These are phyloP conservation scores for Zymoseptoria passerinii DNA, from an alignment of 2,329 filamentous ascomycete genomes.

Conservation along the genomic window DNA sequence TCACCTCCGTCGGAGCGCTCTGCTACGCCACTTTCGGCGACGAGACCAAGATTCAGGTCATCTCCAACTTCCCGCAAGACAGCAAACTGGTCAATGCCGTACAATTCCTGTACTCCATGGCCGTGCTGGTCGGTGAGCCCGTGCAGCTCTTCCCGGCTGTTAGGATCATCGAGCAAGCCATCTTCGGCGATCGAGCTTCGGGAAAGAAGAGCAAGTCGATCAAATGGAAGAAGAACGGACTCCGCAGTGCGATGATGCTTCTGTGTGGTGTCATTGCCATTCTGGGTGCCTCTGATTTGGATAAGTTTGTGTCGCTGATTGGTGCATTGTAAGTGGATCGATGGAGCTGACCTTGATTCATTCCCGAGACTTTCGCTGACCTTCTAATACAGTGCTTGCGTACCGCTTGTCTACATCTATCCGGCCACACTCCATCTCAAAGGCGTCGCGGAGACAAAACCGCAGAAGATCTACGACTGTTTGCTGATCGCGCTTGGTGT, in stretches of 20 bases:
- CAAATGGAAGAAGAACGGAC: slow-evolving; percentile 70
- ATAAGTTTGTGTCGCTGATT: slow-evolving; percentile 67
- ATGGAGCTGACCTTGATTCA: neutral
- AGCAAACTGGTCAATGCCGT: slow-evolving; percentile 67
- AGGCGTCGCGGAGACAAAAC: slow-evolving; percentile 51
- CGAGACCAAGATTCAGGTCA: slow-evolving; percentile 62
- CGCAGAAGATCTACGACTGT: slow-evolving; percentile 52
- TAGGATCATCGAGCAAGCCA: slow-evolving; percentile 59
- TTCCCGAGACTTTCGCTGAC: neutral
- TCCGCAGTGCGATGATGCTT: slow-evolving; percentile 50
- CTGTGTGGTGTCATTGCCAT: slow-evolving; percentile 55
- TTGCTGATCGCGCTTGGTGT: slow-evolving; percentile 55
- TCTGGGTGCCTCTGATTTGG: slow-evolving; percentile 58
- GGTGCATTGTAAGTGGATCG: slow-evolving; percentile 45
- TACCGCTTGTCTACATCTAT: slow-evolving; percentile 70
- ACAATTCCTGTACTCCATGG: slow-evolving; percentile 65
- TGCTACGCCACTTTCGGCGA: slow-evolving; percentile 68
- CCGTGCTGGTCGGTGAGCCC: slow-evolving; percentile 64
- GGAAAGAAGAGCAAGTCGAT: slow-evolving; percentile 57
- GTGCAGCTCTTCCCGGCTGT: slow-evolving; percentile 68
- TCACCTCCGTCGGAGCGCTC: slow-evolving; percentile 62
- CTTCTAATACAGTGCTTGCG: slow-evolving; percentile 46
- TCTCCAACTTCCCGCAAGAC: slow-evolving; percentile 65
- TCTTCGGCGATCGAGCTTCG: slow-evolving; percentile 57
- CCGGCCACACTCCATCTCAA: slow-evolving; percentile 63